phyloP scores from a whole-genome alignment of 2,329 filamentous ascomycete species.

The Thelonectria olida region DNA sequence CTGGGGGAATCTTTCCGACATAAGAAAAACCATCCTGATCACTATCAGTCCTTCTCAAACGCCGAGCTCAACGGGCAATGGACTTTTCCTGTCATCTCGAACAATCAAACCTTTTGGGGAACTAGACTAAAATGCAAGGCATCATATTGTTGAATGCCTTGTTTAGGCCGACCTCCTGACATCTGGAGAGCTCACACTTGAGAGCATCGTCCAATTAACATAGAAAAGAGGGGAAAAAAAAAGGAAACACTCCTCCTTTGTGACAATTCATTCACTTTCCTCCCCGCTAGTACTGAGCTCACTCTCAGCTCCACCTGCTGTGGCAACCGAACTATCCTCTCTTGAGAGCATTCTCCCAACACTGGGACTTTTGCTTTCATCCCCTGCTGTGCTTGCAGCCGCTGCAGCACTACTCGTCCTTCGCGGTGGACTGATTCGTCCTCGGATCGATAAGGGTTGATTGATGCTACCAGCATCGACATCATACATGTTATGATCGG shows the following conservation, averaged over 20 bases:
- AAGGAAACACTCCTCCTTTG: background rate
- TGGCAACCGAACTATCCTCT: constrained; percentile 51
- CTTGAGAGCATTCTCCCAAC: constrained; percentile 38
- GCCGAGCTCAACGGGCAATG: constrained; percentile 35
- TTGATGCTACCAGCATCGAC: constrained; percentile 21
- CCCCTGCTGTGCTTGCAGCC: constrained; percentile 43
- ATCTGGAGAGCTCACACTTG: background rate
- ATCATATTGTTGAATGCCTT: background rate
- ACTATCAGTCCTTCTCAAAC: constrained; percentile 28
- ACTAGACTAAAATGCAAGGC: background rate
- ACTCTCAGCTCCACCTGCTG: constrained; percentile 51
- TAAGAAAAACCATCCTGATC: constrained; percentile 24
- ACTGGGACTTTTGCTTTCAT: constrained; percentile 45
- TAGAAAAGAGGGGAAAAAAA: background rate
- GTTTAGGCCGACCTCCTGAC: no score
- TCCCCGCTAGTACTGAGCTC: constrained; percentile 48
- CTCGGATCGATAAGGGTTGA: constrained; percentile 30
- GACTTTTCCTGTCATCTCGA: constrained; percentile 17
- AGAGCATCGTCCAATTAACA: background rate
- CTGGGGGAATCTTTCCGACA: constrained; percentile 3
- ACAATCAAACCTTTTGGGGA: constrained; percentile 15
- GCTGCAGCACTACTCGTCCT: constrained; percentile 46
- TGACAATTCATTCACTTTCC: constrained; percentile 37
- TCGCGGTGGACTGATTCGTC: constrained; percentile 23
- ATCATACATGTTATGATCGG: constrained; percentile 44